Conservation (phyloP, 495 filamentous ascomycete species). For the Penicillium simplicissimum region DNA sequence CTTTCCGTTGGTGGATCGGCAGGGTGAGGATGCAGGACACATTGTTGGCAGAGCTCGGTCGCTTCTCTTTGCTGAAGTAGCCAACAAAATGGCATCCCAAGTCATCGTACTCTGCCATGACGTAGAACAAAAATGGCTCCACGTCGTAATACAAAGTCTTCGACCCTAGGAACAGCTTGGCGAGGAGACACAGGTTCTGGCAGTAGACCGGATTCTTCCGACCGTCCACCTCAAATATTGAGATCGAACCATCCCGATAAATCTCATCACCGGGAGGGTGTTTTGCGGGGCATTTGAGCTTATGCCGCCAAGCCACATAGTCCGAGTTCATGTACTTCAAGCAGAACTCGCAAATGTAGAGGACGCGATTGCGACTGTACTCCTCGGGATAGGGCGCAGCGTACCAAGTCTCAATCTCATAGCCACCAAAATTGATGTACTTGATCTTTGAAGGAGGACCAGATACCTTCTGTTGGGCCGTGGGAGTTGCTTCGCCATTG, state of each 20-base stretch:
- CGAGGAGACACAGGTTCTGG: conserved; percentile 93
- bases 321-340: conserved; percentile 99
- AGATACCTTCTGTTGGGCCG: conserved; percentile 66
- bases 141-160: conserved; percentile 99
- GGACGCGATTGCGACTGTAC: conserved; percentile 90
- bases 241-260: conserved; percentile 90
- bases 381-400: conserved; percentile 98
- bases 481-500: conserved; percentile 48
- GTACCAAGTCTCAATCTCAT: conserved; percentile 99
- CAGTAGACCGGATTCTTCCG: conserved; percentile 97
- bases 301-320: conserved; percentile 95
- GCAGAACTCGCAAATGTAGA: conserved; percentile 99
- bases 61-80: conserved; percentile 98
- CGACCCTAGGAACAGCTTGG: conserved; percentile 93
- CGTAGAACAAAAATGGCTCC: conserved; percentile 97
- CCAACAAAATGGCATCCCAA: conserved; percentile 95
- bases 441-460: conserved; percentile 94
- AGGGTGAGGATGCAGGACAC: conserved; percentile 96
- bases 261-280: conserved; percentile 97
- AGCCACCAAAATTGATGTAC: conserved; percentile 95
- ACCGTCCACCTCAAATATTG: conserved; percentile 96
- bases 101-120: conserved; percentile 95
- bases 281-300: conserved; percentile 95
- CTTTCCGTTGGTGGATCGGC: conserved; percentile 94
- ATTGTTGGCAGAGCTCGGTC: conserved; percentile 92